Evolutionary conservation across 208 protist genomes (phyloP), one percentile per base, ranked within the genome.

Genomic region (Angomonas ambiguus): DNA sequence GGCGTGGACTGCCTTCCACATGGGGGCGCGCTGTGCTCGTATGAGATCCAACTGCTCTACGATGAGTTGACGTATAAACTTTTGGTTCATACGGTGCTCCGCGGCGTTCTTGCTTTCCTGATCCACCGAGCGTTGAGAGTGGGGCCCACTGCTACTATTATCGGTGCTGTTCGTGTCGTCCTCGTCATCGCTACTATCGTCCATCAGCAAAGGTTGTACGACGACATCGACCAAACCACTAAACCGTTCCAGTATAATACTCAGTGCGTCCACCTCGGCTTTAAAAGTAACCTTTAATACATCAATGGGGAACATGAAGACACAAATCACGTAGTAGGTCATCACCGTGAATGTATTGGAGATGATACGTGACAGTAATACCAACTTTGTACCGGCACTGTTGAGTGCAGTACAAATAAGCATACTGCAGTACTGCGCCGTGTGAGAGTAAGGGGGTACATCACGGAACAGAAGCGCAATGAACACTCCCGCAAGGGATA

Each of bases 241-340:
- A 53, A 87, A 80, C 53, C 69, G 71, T 3, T 78, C 59, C 5
- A 67, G 62, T 6, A 89, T 58, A 18, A 38, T 28, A 18, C 69
- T 62, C 25, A 85, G 51, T 0, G 66, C 67, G n/a, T 57, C 20
- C 25, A 83, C 71, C 61, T 85, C 65, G 18, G 60, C 71, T 28
- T 73, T 75, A 70, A 73, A 79, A 32, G 73, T 64, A 25, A 86
- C 67, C 13, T 78, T 72, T 27, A 86, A 68, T 2, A 77, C 67
- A 64, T 92, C 76, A 5, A 87, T 71, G 0, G 85, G 85, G 45
- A 92, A 92, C 30, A 92, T 61, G 48, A 92, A 81, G 2, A 85
- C 82, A 42, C 75, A 72, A 41, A 92, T 88, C 8, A 73, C 73
- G 68, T 83, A 88, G 62, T 92, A 92, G 60, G 82, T 72, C 61